phyloP scores from a whole-genome alignment of 306 rosid genomes.

The Castanea sativa region DNA sequence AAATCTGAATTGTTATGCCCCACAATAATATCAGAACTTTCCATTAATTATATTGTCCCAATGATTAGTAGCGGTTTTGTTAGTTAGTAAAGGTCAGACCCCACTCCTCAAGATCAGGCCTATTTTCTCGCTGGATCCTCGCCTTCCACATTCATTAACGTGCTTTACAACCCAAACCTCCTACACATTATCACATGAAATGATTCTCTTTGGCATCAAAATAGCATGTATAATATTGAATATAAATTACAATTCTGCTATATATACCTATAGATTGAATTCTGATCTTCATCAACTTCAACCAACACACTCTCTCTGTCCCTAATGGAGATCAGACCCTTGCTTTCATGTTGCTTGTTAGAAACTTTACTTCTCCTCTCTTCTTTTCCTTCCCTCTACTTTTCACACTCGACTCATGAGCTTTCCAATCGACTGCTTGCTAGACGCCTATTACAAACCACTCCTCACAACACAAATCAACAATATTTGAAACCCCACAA shows the following conservation, averaged over 20 bases:
- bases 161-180: slow-evolving; percentile 18
- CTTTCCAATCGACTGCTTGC: background rate
- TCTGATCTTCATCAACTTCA: background rate
- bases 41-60: background rate
- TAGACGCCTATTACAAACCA: background rate
- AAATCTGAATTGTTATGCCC: too few relatives aligned
- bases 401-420: slow-evolving; percentile 5
- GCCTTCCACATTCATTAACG: slow-evolving; percentile 19
- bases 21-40: too few relatives aligned
- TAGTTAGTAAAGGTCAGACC: background rate
- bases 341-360: slow-evolving; percentile 2
- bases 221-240: background rate
- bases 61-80: background rate
- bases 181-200: slow-evolving; percentile 15
- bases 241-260: background rate
- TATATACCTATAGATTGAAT: background rate
- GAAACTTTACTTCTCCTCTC: slow-evolving; percentile 6
- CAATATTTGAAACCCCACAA: slow-evolving; percentile 30
- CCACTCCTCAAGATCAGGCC: background rate
- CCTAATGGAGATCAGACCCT: slow-evolving; percentile 7
- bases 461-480: slow-evolving; percentile 2
- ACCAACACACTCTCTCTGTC: background rate
- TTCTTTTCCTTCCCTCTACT: slow-evolving; percentile 2
- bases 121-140: background rate
- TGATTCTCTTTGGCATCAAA: slow-evolving; percentile 12